These are phyloP conservation scores for Tephrocybe sp. DNA, from an alignment of 768 basidiomycete species.

Conservation along the genomic window DNA sequence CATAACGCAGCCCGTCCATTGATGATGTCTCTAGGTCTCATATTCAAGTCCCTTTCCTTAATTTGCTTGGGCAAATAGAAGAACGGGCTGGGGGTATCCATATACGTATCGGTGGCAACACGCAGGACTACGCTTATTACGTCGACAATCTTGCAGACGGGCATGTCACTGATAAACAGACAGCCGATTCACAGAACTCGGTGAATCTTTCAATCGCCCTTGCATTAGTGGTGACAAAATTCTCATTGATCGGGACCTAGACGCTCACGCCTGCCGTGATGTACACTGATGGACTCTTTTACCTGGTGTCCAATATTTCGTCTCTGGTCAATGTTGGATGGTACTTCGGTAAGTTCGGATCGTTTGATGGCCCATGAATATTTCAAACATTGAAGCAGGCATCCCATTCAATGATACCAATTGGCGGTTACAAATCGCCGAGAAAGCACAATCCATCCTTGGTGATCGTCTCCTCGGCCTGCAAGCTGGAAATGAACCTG, in stretches of 20 bases:
- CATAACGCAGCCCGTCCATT: constrained; percentile 2
- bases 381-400: constrained; percentile 18
- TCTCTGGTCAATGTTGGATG: constrained; percentile 58
- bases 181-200: constrained; percentile 26
- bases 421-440: constrained; percentile 55
- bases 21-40: constrained; percentile 42
- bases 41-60: constrained; percentile 59
- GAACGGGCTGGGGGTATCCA: constrained; percentile 55
- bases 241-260: constrained; percentile 22
- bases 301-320: constrained; percentile 61
- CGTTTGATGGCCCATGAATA: neutral
- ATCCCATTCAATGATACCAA: constrained; percentile 71
- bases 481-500: constrained; percentile 78
- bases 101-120: constrained; percentile 65
- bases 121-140: constrained; percentile 53
- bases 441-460: constrained; percentile 58
- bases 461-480: constrained; percentile 64
- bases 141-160: constrained; percentile 41
- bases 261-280: constrained; percentile 69
- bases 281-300: constrained; percentile 66
- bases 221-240: neutral
- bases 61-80: constrained; percentile 60
- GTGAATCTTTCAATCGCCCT: constrained; percentile 18
- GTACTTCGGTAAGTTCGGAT: constrained; percentile 48
- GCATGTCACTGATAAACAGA: constrained; percentile 44